These are phyloP conservation scores for Massarina eburnea DNA, from an alignment of 2,329 filamentous ascomycete genomes.

Conservation along the genomic window DNA sequence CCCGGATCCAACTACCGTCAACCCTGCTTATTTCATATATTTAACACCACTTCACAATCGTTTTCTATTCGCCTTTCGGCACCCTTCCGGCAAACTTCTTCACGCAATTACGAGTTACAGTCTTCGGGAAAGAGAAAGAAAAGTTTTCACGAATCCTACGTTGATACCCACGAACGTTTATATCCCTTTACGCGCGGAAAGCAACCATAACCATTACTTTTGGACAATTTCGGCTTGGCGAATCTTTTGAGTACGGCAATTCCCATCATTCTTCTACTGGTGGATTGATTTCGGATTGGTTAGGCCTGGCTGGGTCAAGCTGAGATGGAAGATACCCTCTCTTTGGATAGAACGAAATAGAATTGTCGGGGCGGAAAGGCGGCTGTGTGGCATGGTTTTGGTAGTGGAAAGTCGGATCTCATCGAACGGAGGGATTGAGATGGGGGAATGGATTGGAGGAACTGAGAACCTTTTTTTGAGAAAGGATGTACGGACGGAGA, in stretches of 20 bases:
- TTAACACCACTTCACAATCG: constrained; percentile 29
- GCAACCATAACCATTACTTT: constrained; percentile 41
- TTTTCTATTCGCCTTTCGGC: constrained; percentile 30
- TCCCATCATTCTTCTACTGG: constrained; percentile 17
- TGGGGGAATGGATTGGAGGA: constrained; percentile 16
- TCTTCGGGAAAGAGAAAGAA: constrained; percentile 31
- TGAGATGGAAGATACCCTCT: constrained; percentile 9
- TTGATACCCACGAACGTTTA: constrained; percentile 48
- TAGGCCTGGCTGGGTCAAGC: neutral
- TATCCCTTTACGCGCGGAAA: constrained; percentile 37
- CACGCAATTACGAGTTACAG: constrained; percentile 41
- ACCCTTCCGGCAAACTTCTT: constrained; percentile 39
- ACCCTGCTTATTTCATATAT: constrained; percentile 10
- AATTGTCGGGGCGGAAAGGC: constrained; percentile 31
- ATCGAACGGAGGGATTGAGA: constrained; percentile 23
- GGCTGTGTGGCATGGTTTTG: constrained; percentile 36
- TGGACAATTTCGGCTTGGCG: constrained; percentile 38
- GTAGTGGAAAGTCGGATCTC: constrained; percentile 30
- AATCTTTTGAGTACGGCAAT: constrained; percentile 27
- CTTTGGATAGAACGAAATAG: constrained; percentile 27
- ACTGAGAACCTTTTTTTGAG: constrained; percentile 18
- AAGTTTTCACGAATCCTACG: constrained; percentile 46
- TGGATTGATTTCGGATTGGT: constrained; percentile 2
- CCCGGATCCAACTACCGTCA: constrained; percentile 6
- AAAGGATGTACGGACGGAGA: constrained; percentile 18